Evolutionary conservation across 179 eudicot species (phyloP).

Genomic region (Amaranthus tricolor): DNA sequence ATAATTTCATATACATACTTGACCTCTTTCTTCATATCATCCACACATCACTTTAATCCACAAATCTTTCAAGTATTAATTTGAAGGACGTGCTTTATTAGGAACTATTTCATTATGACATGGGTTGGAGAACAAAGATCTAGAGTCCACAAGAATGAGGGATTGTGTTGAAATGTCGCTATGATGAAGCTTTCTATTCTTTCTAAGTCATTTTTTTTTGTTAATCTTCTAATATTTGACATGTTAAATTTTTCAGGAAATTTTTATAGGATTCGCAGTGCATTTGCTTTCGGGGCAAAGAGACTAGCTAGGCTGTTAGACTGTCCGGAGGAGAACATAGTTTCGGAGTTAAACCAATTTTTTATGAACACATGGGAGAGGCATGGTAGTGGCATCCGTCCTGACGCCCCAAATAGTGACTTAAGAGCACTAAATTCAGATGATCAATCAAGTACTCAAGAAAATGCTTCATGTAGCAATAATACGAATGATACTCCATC

Average conservation of each 20-base stretch:
- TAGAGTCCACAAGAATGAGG: background rate
- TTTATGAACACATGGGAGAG: constrained; percentile 90
- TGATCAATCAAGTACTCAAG: constrained; percentile 27
- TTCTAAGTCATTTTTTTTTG: background rate
- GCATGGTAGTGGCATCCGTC: constrained; percentile 81
- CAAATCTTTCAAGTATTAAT: background rate
- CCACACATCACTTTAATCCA: no score
- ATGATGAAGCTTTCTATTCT: background rate
- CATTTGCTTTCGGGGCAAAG: constrained; percentile 90
- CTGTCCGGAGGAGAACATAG: constrained; percentile 65
- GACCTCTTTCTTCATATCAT: no score
- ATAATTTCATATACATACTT: no score
- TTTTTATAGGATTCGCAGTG: constrained; percentile 89
- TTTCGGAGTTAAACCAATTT: constrained; percentile 69
- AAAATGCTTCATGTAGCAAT: constrained; percentile 28
- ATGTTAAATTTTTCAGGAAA: constrained; percentile 49
- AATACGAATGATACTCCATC: constrained; percentile 28
- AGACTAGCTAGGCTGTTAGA: constrained; percentile 71
- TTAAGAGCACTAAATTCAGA: constrained; percentile 33
- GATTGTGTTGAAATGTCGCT: background rate
- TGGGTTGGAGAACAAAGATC: background rate
- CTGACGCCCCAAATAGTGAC: constrained; percentile 62
- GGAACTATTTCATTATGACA: background rate
- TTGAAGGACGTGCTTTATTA: background rate
- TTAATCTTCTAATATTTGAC: constrained; percentile 1